These are phyloP conservation scores for Glebionis coronaria DNA, from an alignment of 129 eudicot species.

Conservation along the genomic window DNA sequence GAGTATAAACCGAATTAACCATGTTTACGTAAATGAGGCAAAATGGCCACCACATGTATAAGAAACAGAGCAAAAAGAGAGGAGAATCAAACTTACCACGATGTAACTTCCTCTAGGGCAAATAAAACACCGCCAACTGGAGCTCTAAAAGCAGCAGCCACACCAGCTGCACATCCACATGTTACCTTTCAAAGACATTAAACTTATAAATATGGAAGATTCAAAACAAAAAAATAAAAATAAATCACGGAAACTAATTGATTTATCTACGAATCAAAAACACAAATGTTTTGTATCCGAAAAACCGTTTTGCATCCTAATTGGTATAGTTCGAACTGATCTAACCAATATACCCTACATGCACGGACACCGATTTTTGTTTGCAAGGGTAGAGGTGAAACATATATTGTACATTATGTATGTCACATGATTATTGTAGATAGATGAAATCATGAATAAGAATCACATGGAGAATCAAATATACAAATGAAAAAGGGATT, in stretches of 20 bases:
- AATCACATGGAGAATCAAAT: not conserved
- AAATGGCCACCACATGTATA: not conserved
- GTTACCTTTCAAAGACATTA: constrained; percentile 84
- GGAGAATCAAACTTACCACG: constrained; percentile 59
- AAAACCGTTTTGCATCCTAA: no score
- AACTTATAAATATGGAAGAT: constrained; percentile 26
- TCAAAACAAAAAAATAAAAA: no score
- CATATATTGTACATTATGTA: no score
- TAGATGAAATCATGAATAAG: not conserved
- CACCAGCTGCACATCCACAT: constrained; percentile 99
- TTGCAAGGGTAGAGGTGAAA: no score
- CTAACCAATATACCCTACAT: no score
- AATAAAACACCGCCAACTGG: constrained; percentile 99
- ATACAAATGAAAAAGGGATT: not conserved
- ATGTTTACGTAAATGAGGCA: no score
- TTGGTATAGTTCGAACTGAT: no score
- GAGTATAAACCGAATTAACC: no score
- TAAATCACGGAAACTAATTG: no score
- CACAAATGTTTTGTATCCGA: no score
- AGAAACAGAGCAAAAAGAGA: constrained; percentile 11
- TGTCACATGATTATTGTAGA: not conserved
- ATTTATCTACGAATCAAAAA: no score
- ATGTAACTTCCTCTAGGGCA: constrained; percentile 99
- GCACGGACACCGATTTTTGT: no score
- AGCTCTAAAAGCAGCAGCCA: constrained; percentile 99